Percentiles rank a stretch among this genome's conserved stretches.
phyloP scores from a whole-genome alignment of 148 eudicot genomes.

The Limonium bicolor region DNA sequence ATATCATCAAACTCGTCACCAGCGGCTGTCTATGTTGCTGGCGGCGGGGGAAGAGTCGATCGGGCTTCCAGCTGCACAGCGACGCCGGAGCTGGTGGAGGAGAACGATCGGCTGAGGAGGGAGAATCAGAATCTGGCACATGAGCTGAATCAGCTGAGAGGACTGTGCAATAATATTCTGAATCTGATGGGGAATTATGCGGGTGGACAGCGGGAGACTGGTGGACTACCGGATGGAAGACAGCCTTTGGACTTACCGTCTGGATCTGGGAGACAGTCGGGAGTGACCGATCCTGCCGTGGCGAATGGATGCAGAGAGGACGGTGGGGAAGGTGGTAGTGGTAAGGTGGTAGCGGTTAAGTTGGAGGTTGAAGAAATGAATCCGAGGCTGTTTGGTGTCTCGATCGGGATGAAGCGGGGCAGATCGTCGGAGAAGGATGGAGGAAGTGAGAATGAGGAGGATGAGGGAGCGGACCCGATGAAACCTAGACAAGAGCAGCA shows the following conservation, averaged over 20 bases:
- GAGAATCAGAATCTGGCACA: conserved; percentile 36
- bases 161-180: conserved; percentile 34
- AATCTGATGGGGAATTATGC: conserved; percentile 42
- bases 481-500: conserved; percentile 1
- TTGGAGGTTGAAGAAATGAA: conserved; percentile 12
- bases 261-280: conserved; percentile 12
- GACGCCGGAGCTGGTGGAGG: conserved; percentile 49
- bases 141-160: conserved; percentile 43
- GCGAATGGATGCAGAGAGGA: background rate
- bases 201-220: conserved; percentile 21
- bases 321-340: background rate
- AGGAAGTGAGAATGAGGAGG: conserved; percentile 6
- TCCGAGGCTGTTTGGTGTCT: conserved; percentile 52
- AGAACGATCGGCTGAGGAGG: conserved; percentile 49
- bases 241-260: conserved; percentile 21
- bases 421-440: conserved; percentile 17
- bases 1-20: conserved; percentile 57
- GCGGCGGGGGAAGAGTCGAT: too few relatives aligned
- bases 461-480: conserved; percentile 9
- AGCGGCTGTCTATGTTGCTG: conserved; percentile 1
- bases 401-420: conserved; percentile 47
- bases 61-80: too few relatives aligned
- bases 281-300: background rate
- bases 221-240: conserved; percentile 14
- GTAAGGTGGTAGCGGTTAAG: conserved; percentile 8